phyloP scores from a whole-genome alignment of 306 rosid genomes.

The Vigna nakashimae region DNA sequence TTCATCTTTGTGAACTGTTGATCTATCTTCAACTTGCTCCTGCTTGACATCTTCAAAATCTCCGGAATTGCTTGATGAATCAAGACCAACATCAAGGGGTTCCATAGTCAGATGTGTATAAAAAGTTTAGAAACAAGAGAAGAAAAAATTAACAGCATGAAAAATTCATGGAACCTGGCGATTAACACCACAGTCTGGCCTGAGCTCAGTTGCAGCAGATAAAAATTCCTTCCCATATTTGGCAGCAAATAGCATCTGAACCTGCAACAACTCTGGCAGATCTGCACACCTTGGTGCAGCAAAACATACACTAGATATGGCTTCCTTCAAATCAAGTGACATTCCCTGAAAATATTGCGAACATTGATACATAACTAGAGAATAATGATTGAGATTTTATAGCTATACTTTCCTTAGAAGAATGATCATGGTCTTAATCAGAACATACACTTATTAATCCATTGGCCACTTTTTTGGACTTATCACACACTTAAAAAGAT shows the following conservation, averaged over 20 bases:
- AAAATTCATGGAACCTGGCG: constrained; percentile 77
- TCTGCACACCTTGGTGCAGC: constrained; percentile 98
- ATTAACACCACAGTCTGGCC: constrained; percentile 92
- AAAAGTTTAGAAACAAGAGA: constrained; percentile 27
- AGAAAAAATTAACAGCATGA: constrained; percentile 26
- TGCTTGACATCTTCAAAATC: constrained; percentile 41
- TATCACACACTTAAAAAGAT: not conserved
- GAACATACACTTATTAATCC: not conserved
- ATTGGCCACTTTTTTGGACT: constrained; percentile 1
- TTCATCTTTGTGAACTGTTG: constrained; percentile 52
- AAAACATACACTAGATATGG: constrained; percentile 91
- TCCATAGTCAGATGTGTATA: constrained; percentile 43
- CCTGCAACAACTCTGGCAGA: constrained; percentile 90
- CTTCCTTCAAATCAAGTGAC: constrained; percentile 94
- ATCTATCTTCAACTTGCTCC: constrained; percentile 48
- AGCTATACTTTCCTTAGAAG: not conserved
- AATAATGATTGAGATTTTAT: not conserved
- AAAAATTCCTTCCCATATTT: constrained; percentile 94
- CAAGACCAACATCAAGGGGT: constrained; percentile 50
- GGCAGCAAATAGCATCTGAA: constrained; percentile 75
- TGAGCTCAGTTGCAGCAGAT: constrained; percentile 87
- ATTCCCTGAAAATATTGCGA: constrained; percentile 64
- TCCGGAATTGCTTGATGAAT: constrained; percentile 49
- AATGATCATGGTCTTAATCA: constrained; percentile 21
- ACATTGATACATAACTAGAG: constrained; percentile 21